phyloP scores from a whole-genome alignment of 441 rosid genomes.

The Populus hybrid region DNA sequence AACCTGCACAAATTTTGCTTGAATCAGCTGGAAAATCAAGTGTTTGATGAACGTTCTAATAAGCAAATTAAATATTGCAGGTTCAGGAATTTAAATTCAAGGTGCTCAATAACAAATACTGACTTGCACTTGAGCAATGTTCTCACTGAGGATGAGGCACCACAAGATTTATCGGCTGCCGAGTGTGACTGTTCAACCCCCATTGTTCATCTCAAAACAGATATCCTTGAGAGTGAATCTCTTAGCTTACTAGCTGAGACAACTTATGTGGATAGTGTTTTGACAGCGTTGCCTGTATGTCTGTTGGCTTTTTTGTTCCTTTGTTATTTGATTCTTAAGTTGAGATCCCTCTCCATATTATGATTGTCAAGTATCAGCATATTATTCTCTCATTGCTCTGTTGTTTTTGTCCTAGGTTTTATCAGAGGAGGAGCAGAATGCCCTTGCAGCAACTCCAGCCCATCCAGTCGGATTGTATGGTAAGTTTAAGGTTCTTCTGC shows the following conservation, averaged over 20 bases:
- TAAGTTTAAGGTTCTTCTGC: conserved; percentile 23
- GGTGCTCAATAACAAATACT: conserved; percentile 61
- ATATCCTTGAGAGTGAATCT: conserved; percentile 56
- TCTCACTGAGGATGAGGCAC: conserved; percentile 43
- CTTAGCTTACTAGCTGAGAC: conserved; percentile 52
- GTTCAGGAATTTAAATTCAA: conserved; percentile 39
- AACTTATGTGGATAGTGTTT: conserved; percentile 61
- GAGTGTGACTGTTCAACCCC: conserved; percentile 48
- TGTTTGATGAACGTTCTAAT: neutral
- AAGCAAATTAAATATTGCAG: conserved; percentile 20
- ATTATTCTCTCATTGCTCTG: conserved; percentile 1
- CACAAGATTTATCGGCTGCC: conserved; percentile 36
- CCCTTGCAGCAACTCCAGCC: conserved; percentile 90
- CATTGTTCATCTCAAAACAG: conserved; percentile 63
- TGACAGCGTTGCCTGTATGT: conserved; percentile 74
- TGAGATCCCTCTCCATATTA: neutral
- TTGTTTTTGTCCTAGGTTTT: conserved; percentile 51
- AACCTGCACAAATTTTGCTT: neutral
- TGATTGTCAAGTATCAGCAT: neutral
- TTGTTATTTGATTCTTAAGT: neutral
- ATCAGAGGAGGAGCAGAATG: conserved; percentile 81
- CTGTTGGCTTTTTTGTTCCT: neutral
- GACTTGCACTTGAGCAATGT: conserved; percentile 48
- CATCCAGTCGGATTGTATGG: conserved; percentile 87
- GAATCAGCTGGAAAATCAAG: neutral